These are phyloP conservation scores for Dactylellina cionopaga DNA, from an alignment of 2,329 filamentous ascomycete genomes.

Conservation along the genomic window DNA sequence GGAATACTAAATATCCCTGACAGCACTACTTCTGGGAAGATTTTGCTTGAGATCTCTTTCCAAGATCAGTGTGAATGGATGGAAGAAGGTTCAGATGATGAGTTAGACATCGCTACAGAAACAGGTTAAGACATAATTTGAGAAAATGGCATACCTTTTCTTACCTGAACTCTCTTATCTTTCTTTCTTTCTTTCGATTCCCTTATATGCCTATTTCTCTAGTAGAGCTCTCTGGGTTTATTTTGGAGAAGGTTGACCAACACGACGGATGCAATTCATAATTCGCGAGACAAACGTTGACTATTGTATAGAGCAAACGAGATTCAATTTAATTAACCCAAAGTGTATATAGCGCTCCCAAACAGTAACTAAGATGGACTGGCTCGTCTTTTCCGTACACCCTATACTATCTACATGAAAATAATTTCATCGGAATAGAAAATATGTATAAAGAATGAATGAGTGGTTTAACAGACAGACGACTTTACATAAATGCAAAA, in stretches of 20 bases:
- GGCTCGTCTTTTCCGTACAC: not conserved
- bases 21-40: not conserved
- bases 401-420: slow-evolving; percentile 9
- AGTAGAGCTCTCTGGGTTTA: too few relatives aligned
- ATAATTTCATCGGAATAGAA: not conserved
- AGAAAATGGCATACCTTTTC: too few relatives aligned
- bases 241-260: too few relatives aligned
- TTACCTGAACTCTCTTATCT: too few relatives aligned
- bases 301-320: too few relatives aligned
- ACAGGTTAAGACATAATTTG: too few relatives aligned
- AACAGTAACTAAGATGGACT: not conserved
- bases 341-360: slow-evolving; percentile 7
- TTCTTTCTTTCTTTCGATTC: too few relatives aligned
- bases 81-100: not conserved
- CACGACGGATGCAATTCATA: too few relatives aligned
- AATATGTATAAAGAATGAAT: not conserved
- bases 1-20: slow-evolving; percentile 2
- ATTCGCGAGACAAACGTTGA: too few relatives aligned
- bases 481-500: not conserved
- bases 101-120: too few relatives aligned
- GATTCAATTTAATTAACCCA: too few relatives aligned
- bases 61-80: slow-evolving; percentile 7
- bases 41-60: slow-evolving; percentile 16
- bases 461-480: not conserved
- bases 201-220: too few relatives aligned